phyloP scores from a whole-genome alignment of 352 stramenopile species.

The Hyaloperonospora arabidopsidis region DNA sequence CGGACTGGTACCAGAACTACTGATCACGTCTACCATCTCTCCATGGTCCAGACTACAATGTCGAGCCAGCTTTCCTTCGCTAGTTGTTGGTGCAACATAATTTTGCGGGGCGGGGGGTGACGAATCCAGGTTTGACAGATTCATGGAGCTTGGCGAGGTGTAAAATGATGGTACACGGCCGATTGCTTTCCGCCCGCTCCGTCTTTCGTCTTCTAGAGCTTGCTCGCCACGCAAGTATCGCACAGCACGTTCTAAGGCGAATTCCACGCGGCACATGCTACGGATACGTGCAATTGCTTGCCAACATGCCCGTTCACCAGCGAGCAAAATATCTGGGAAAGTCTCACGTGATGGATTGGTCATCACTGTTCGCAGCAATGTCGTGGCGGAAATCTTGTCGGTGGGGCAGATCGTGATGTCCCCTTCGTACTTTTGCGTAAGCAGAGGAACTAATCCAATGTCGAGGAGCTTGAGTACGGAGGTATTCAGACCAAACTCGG shows the following conservation, averaged over 20 bases:
- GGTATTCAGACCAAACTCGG: constrained; percentile 79
- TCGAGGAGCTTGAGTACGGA: constrained; percentile 78
- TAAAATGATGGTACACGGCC: constrained; percentile 83
- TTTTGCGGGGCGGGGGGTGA: constrained; percentile 20
- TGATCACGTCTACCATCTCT: constrained; percentile 19
- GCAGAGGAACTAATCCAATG: constrained; percentile 68
- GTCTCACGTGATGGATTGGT: constrained; percentile 65
- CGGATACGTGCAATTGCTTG: constrained; percentile 92
- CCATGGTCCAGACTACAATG: constrained; percentile 22
- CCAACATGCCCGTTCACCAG: constrained; percentile 89
- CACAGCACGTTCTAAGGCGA: constrained; percentile 90
- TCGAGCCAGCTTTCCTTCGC: constrained; percentile 14
- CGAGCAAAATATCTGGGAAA: constrained; percentile 66
- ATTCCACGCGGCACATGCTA: constrained; percentile 94
- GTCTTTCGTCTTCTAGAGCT: constrained; percentile 69
- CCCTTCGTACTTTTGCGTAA: constrained; percentile 94
- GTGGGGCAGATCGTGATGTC: constrained; percentile 96
- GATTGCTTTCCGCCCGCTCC: constrained; percentile 59
- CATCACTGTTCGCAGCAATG: constrained; percentile 72
- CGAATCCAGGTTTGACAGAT: constrained; percentile 67
- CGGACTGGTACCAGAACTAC: constrained; percentile 13
- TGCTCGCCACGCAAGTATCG: constrained; percentile 75
- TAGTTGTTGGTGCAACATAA: constrained; percentile 9
- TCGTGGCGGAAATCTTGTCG: constrained; percentile 80
- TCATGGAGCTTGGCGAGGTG: constrained; percentile 81